Evolutionary conservation across 257 asterid genomes (phyloP), one percentile per base, ranked within the genome.

Genomic region (Echites panduratus): DNA sequence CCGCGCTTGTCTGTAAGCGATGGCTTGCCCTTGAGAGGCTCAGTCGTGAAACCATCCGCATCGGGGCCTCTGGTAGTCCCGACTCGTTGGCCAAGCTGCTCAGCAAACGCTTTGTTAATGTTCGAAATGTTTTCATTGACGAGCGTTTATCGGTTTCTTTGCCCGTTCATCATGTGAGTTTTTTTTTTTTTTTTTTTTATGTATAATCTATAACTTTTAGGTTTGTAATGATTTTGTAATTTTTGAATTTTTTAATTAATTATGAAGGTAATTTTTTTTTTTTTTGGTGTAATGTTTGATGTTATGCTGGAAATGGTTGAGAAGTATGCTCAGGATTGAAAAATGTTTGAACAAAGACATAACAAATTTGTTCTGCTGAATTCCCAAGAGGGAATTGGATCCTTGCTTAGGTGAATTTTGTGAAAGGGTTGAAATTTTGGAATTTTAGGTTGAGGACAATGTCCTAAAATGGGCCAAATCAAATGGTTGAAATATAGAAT

Each of bases 1-100:
- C 87, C 44, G 85, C 97, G 4, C 81, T 90, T 58, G 97, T 93
- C 47, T 93, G 97, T 89, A 84, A 88, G 87, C 79, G 95, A 77
- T 93, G 98, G 98, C 96, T 87, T 10, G 56, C 74, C 84, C 95
- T 90, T 32, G 96, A 90, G 87, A 85, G 98, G 54, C 88, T 84
- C 66, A 86, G 92, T 85, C 95, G 97, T 45, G 82, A 81, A 2
- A 79, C 89, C 56, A 77, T 90, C 61, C 93, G 90, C 58, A 82
- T 90, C 79, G 96, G 89, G 76, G 97, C 96, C 26, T 87, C 96
- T 27, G 83, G 85, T 14, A 71, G 80, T 71, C 91, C 97, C 9
- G 93, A 87, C 67, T 52, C 63, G 45, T 82, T 85, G 73, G 82
- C 89, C 63, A 54, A 70, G 76, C 81, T 83, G 72, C 88, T 93